phyloP scores from a whole-genome alignment of 2,329 filamentous ascomycete genomes.

The Bisporella sp. region DNA sequence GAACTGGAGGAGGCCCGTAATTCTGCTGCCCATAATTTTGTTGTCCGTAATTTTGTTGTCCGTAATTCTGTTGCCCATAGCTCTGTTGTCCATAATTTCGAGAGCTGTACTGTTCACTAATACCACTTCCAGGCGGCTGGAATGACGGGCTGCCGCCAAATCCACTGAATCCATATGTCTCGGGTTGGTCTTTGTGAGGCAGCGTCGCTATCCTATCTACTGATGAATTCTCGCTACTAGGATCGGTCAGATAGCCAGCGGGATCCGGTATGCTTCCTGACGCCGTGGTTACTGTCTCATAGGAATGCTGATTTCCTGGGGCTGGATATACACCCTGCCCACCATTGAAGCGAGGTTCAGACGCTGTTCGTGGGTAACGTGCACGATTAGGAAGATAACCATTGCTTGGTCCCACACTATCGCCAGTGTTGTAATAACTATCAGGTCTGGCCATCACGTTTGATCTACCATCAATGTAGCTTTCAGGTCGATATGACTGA shows the following conservation, averaged over 20 bases:
- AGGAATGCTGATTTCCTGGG: slow-evolving; percentile 42
- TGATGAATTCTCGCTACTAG: slow-evolving; percentile 85
- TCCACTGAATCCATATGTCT: slow-evolving; percentile 55
- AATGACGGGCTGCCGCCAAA: slow-evolving; percentile 35
- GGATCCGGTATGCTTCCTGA: slow-evolving; percentile 67
- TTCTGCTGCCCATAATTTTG: not conserved
- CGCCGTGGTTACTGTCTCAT: slow-evolving; percentile 79
- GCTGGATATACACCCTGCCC: slow-evolving; percentile 21
- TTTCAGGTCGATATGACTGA: slow-evolving; percentile 21
- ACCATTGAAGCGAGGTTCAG: slow-evolving; percentile 25
- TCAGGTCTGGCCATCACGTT: slow-evolving; percentile 35
- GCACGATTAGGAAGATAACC: slow-evolving; percentile 22
- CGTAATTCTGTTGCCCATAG: slow-evolving; percentile 17
- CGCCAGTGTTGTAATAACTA: slow-evolving; percentile 33
- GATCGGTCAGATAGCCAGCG: slow-evolving; percentile 76
- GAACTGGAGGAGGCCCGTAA: slow-evolving; percentile 14
- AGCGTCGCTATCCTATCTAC: slow-evolving; percentile 64
- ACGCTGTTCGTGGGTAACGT: slow-evolving; percentile 26
- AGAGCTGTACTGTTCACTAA: slow-evolving; percentile 14
- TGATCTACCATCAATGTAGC: slow-evolving; percentile 25
- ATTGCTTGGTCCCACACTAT: slow-evolving; percentile 11
- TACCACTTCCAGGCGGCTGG: slow-evolving; percentile 29
- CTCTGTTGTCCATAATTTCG: slow-evolving; percentile 14
- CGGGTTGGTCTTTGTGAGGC: slow-evolving; percentile 43
- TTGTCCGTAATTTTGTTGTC: slow-evolving; percentile 6